Evolutionary conservation across 352 stramenopile genomes (phyloP), one percentile per base, ranked within the genome.

Genomic region (Globisporangium iwayamae): DNA sequence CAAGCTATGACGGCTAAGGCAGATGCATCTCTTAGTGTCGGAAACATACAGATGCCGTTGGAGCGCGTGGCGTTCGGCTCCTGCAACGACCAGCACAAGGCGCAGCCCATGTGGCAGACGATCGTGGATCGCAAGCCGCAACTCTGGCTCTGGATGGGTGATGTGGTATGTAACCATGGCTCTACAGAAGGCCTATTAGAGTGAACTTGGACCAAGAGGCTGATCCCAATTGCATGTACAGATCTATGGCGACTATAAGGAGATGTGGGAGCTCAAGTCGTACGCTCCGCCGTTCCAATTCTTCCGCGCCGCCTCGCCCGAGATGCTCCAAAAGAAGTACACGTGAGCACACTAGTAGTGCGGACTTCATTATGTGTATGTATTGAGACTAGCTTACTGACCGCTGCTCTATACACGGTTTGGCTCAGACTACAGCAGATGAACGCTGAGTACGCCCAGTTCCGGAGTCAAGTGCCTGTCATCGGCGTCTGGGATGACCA

Each of bases 401-500:
- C 14, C 20, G 6, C 18, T n/a, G 14, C 41, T 32, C 18, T 20
- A 11, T 32, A 10, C n/a, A 39, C 16, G 7, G 9, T 41, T 25
- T 59, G 55, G 13, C 28, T 56, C 47, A 93, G 84, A n/a, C 82
- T 79, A 13, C 72, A 88, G 56, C 50, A 81, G 22, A 67, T 65
- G 8, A 85, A 90, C 62, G 70, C 76, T 9, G 78, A 85, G 48
- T 93, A 91, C 66, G 66, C 60, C 9, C 50, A 68, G 56, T 83
- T 94, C 25, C 73, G 76, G 10, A 76, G 72, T 22, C 71, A 56
- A 53, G 88, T 78, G 53, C 85, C 85, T 2, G 74, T 91, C 28
- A 89, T 94, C 43, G 85, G 78, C 16, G 83, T 91, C 59, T 94
- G 85, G 85, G 83, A 96, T 62, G 89, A 96, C 67, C 87, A 96